Evolutionary conservation across 352 stramenopile genomes (phyloP), one percentile per base, ranked within the genome.

Genomic region (Pythium chondricola): DNA sequence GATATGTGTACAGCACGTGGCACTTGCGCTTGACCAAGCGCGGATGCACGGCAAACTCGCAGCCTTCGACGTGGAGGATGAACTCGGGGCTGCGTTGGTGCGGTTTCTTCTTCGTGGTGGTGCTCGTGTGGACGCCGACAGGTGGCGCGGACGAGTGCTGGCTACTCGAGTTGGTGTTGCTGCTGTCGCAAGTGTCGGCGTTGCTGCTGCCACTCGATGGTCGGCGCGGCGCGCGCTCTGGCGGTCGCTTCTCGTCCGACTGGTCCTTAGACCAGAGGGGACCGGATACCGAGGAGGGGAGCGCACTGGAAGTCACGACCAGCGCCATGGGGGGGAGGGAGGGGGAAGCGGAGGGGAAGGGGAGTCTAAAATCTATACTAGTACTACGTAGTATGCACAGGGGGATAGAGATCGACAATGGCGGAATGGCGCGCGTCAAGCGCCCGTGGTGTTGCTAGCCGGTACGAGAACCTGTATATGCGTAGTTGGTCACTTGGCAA

Each of bases 31-130:
- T 52, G 13, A 85, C 26, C 24, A 75, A 49, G 2, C 35, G 46
- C 4, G 60, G 31, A 45, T 84, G 68, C 7, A 85, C 16, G 14
- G 52, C 52, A 31, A 89, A 69, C 17, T 71, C 66, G 52, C 78
- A 89, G 22, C 50, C 53, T 21, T 74, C 58, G 0, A 73, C 59
- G 43, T 85, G 72, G 14, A 89, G 43, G 30, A 78, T 42, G 7
- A 78, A 46, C 48, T 88, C 73, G 2, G 46, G 60, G 52, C 1
- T 51, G 45, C 3, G 40, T 32, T 9, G 43, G 20, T n/a, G 61
- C 56, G 13, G 63, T 31, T 32, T 31, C 48, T 65, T 59, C 18
- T n/a, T 6, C 18, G 49, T 53, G 16, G 49, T 47, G 25, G 26
- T 40, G 8, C 20, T 10, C 6, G 22, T 30, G 20, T 42, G 20